These are phyloP conservation scores for Suillus clintonianus DNA, from an alignment of 768 basidiomycete species.

Conservation along the genomic window DNA sequence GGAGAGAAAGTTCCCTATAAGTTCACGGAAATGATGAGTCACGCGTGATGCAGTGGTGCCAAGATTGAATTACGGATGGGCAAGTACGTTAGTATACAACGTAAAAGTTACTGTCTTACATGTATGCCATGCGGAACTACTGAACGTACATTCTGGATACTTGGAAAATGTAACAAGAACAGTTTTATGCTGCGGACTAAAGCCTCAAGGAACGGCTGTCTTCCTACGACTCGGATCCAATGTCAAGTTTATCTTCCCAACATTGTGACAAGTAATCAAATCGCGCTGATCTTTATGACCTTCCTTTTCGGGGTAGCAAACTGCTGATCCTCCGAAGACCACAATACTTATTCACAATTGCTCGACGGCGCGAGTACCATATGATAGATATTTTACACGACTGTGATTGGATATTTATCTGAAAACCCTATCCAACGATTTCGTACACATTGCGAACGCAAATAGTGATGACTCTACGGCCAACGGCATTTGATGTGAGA, in stretches of 20 bases:
- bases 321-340: not conserved
- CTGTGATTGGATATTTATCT: not conserved
- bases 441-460: not conserved
- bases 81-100: not conserved
- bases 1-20: too few relatives aligned
- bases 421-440: not conserved
- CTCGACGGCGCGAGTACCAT: not conserved
- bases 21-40: too few relatives aligned
- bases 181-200: not conserved
- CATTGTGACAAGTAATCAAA: too few relatives aligned
- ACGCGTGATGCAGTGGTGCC: not conserved
- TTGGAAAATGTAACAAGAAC: not conserved
- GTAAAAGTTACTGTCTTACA: not conserved
- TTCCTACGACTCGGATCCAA: too few relatives aligned
- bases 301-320: not conserved
- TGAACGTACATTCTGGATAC: not conserved
- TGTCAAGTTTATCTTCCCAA: not conserved
- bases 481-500: not conserved
- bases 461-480: not conserved
- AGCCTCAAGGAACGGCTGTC: not conserved
- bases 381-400: not conserved
- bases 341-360: not conserved
- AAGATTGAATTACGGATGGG: not conserved
- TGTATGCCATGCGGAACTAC: not conserved
- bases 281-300: not conserved